Conservation (phyloP, 805 yeast genomes). For the Zygosaccharomyces kombuchaensis region DNA sequence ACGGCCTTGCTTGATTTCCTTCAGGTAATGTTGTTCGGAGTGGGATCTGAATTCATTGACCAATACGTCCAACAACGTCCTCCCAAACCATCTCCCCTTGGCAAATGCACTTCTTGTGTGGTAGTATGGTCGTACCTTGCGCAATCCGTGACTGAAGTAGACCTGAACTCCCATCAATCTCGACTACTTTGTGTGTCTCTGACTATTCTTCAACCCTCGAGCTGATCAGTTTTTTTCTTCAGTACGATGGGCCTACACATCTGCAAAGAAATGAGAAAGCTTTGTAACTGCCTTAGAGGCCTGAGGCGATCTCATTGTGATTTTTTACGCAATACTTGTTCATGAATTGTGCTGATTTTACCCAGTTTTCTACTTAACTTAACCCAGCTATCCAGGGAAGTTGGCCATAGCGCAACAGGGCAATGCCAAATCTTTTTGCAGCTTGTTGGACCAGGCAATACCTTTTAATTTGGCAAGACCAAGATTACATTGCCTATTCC, state of each 20-base stretch:
- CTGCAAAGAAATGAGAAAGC: not conserved
- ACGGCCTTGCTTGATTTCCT: constrained; percentile 19
- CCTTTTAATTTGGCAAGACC: too few species aligned
- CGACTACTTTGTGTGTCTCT: not conserved
- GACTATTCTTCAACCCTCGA: not conserved
- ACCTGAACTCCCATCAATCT: constrained; percentile 17
- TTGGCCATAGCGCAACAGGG: too few species aligned
- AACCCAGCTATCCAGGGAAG: too few species aligned
- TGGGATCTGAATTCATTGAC: constrained; percentile 37
- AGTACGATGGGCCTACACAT: not conserved
- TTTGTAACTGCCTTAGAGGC: too few species aligned
- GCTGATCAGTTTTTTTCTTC: constrained; percentile 6
- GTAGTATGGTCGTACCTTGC: constrained; percentile 42
- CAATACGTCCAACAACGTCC: constrained; percentile 38
- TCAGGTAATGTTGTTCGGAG: constrained; percentile 18
- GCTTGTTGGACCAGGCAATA: too few species aligned
- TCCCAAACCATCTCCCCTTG: constrained; percentile 44
- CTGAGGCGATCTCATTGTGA: not conserved
- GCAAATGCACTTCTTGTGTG: constrained; percentile 36
- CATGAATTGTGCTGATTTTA: not conserved
- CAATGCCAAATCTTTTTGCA: too few species aligned
- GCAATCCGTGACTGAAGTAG: constrained; percentile 33
- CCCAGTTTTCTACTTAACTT: too few species aligned
- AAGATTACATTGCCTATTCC: not conserved
- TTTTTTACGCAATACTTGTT: too few species aligned